A percentile compares a stretch with the other conserved stretches of the same genome.
phyloP scores from a whole-genome alignment of 1,284 basidiomycete species.

The Papiliotrema terrestris region DNA sequence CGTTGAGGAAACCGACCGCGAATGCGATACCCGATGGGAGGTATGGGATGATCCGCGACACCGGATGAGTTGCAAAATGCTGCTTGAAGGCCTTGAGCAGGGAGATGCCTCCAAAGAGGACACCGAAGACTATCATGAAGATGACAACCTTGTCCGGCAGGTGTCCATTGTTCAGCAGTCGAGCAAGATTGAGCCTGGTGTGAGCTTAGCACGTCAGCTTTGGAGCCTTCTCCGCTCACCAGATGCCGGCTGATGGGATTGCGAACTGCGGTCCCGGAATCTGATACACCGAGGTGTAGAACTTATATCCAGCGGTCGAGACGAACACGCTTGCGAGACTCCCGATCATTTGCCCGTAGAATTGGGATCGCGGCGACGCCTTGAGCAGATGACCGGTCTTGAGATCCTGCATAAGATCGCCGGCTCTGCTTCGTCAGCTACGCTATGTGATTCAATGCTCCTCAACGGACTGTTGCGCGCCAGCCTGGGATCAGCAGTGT shows the following conservation, averaged over 20 bases:
- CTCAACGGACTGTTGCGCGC: constrained; percentile 75
- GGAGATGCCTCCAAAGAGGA: constrained; percentile 65
- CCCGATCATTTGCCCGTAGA: constrained; percentile 83
- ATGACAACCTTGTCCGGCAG: constrained; percentile 70
- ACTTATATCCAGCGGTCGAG: constrained; percentile 77
- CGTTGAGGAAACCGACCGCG: constrained; percentile 78
- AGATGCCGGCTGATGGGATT: constrained; percentile 81
- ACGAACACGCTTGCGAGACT: constrained; percentile 82
- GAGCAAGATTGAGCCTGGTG: constrained; percentile 81
- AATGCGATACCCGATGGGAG: constrained; percentile 88
- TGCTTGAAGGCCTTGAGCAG: constrained; percentile 63
- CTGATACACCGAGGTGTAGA: constrained; percentile 81
- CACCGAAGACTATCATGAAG: constrained; percentile 77
- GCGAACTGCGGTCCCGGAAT: constrained; percentile 80
- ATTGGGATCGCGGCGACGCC: constrained; percentile 81
- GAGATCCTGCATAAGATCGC: constrained; percentile 96
- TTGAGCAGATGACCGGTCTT: constrained; percentile 89
- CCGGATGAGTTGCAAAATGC: constrained; percentile 33
- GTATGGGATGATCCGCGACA: constrained; percentile 55
- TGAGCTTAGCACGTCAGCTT: not conserved
- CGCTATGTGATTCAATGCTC: not conserved
- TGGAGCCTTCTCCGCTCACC: constrained; percentile 34
- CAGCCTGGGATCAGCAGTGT: constrained; percentile 54
- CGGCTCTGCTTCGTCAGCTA: constrained; percentile 59
- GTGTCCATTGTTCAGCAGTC: constrained; percentile 74